Conservation (phyloP, 805 yeast genomes). For the Candida yuanshanica region DNA sequence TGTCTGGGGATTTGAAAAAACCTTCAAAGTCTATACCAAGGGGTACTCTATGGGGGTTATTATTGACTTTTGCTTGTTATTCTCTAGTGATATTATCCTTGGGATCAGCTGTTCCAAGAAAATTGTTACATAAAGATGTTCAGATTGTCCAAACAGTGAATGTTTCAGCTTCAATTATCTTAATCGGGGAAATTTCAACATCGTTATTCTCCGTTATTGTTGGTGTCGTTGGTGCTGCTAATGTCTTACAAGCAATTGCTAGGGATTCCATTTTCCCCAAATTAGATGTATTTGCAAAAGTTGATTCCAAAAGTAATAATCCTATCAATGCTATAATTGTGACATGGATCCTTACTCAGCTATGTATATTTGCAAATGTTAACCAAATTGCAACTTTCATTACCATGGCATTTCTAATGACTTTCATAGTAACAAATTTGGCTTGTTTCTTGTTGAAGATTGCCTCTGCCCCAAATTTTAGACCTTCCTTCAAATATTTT, state of each 20-base stretch:
- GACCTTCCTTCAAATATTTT: constrained; percentile 92
- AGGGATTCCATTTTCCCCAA: constrained; percentile 87
- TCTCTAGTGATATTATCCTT: constrained; percentile 74
- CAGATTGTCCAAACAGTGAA: constrained; percentile 83
- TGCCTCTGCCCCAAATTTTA: constrained; percentile 95
- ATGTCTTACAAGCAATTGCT: constrained; percentile 85
- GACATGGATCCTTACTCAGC: constrained; percentile 80
- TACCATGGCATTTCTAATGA: constrained; percentile 96
- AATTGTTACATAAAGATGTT: constrained; percentile 68
- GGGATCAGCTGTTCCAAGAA: constrained; percentile 77
- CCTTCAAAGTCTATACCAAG: constrained; percentile 89
- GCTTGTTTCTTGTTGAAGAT: constrained; percentile 87
- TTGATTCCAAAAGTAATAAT: constrained; percentile 40
- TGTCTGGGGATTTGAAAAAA: constrained; percentile 87
- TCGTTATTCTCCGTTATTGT: constrained; percentile 89
- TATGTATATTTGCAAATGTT: constrained; percentile 83
- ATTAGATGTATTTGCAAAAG: constrained; percentile 50
- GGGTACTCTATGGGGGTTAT: constrained; percentile 86
- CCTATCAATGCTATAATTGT: constrained; percentile 62
- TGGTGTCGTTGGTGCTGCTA: constrained; percentile 94
- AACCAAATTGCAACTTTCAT: constrained; percentile 92
- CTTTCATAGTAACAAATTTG: constrained; percentile 87
- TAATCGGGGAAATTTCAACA: constrained; percentile 89
- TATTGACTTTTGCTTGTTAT: constrained; percentile 72
- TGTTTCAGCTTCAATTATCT: constrained; percentile 57